phyloP scores from a whole-genome alignment of 306 rosid genomes.

The Gastrolobium villosum region DNA sequence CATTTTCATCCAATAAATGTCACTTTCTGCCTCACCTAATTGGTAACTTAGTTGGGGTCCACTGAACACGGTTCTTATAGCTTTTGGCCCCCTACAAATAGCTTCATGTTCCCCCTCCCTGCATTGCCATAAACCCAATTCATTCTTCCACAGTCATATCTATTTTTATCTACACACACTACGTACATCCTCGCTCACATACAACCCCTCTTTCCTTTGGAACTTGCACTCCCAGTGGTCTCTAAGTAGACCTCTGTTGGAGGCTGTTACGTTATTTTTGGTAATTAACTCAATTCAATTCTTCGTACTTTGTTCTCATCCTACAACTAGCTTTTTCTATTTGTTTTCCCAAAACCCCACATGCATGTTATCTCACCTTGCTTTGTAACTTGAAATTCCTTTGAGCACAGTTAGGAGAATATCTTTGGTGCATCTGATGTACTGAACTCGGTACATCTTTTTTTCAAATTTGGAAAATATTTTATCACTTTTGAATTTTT shows the following conservation, averaged over 20 bases:
- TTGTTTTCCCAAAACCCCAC: slow-evolving; percentile 23
- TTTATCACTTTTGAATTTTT: too few relatives aligned
- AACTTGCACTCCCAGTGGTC: slow-evolving; percentile 70
- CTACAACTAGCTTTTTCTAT: not conserved
- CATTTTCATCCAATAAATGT: slow-evolving; percentile 58
- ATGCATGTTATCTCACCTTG: slow-evolving; percentile 44
- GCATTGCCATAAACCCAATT: slow-evolving; percentile 59
- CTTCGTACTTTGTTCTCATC: slow-evolving; percentile 10
- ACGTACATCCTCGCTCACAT: too few relatives aligned
- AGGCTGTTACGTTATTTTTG: slow-evolving; percentile 49
- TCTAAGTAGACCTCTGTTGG: slow-evolving; percentile 65
- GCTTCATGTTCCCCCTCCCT: slow-evolving; percentile 53
- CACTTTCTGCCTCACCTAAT: slow-evolving; percentile 60
- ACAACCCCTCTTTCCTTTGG: slow-evolving; percentile 41
- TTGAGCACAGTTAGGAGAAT: not conserved
- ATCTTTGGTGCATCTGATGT: too few relatives aligned
- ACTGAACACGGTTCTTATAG: slow-evolving; percentile 72
- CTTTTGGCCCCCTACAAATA: slow-evolving; percentile 77
- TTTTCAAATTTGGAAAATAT: too few relatives aligned
- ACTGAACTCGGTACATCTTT: too few relatives aligned
- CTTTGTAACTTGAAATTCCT: slow-evolving; percentile 52
- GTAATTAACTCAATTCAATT: slow-evolving; percentile 44
- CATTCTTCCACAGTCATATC: slow-evolving; percentile 40
- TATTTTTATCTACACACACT: not conserved
- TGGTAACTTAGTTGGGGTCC: slow-evolving; percentile 65